Percentiles rank a stretch among this genome's conserved stretches.
phyloP scores from a whole-genome alignment of 257 asterid genomes.

The Nicotiana paniculata region DNA sequence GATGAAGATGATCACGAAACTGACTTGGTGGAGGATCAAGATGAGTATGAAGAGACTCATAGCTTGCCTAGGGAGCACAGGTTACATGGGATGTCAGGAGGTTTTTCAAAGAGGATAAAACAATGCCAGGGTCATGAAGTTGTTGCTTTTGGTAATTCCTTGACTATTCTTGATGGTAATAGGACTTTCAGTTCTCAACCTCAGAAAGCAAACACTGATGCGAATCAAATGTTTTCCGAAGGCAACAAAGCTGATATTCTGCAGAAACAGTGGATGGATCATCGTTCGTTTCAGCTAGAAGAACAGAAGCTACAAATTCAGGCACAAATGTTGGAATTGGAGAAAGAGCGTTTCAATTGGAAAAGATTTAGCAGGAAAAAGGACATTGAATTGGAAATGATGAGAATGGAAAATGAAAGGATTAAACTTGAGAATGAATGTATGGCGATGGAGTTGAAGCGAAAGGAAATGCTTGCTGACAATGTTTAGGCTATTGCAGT shows the following conservation, averaged over 20 bases:
- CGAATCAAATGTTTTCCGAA: constrained; percentile 14
- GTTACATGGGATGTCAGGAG: constrained; percentile 12
- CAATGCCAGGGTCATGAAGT: constrained; percentile 21
- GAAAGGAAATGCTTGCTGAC: constrained; percentile 26
- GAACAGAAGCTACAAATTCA: constrained; percentile 33
- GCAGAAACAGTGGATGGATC: constrained; percentile 28
- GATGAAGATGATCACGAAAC: constrained; percentile 51
- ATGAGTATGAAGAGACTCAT: constrained; percentile 40
- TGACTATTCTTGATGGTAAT: constrained; percentile 22
- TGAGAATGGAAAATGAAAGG: constrained; percentile 35
- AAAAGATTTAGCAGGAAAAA: constrained; percentile 36
- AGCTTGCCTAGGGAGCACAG: constrained; percentile 19
- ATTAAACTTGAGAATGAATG: constrained; percentile 41
- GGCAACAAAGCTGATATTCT: constrained; percentile 19
- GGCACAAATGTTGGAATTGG: constrained; percentile 37
- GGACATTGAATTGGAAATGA: constrained; percentile 30
- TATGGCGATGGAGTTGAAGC: constrained; percentile 32
- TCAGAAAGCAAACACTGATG: constrained; percentile 16
- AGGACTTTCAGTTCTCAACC: constrained; percentile 11
- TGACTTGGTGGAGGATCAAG: constrained; percentile 41
- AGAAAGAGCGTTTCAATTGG: constrained; percentile 39
- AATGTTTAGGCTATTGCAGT: neutral
- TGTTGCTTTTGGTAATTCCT: constrained; percentile 10
- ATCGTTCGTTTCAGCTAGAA: constrained; percentile 27
- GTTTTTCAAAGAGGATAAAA: constrained; percentile 24